These are phyloP conservation scores for Trebouxia sp. DNA, from an alignment of 139 green algal genomes.

Conservation along the genomic window DNA sequence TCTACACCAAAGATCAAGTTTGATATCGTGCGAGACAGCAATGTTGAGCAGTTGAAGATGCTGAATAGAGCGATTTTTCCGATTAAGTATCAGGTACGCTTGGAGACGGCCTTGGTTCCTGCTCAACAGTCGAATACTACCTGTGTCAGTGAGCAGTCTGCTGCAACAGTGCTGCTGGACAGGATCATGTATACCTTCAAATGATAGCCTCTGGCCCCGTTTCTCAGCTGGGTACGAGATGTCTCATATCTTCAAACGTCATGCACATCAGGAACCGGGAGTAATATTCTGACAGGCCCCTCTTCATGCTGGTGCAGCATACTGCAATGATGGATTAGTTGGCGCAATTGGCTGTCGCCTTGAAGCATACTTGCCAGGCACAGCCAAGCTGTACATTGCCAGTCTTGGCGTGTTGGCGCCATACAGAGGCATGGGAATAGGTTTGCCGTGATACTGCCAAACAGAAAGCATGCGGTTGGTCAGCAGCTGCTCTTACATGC, in stretches of 20 bases:
- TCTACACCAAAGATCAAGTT: conserved; percentile 47
- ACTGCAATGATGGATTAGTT: background rate
- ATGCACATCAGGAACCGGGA: too few relatives aligned
- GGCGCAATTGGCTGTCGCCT: conserved; percentile 5
- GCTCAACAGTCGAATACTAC: conserved; percentile 20
- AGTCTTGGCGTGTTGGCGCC: conserved; percentile 67
- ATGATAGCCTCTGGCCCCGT: conserved; percentile 47
- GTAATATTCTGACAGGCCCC: too few relatives aligned
- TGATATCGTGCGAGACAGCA: conserved; percentile 52
- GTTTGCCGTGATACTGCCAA: conserved; percentile 38
- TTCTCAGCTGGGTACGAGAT: conserved; percentile 60
- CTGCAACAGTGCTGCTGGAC: background rate
- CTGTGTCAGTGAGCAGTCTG: background rate
- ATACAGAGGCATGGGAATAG: conserved; percentile 75
- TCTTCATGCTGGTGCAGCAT: too few relatives aligned
- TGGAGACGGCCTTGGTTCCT: too few relatives aligned
- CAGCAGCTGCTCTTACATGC: too few relatives aligned
- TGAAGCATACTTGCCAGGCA: background rate
- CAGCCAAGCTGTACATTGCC: conserved; percentile 9
- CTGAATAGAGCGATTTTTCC: conserved; percentile 83
- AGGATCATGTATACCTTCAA: conserved; percentile 7
- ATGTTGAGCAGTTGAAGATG: conserved; percentile 71
- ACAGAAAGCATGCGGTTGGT: background rate
- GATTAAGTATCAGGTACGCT: conserved; percentile 75
- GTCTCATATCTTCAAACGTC: too few relatives aligned